Conservation (phyloP, 164 flowering plant genomes). For the Kingdonia uniflora region DNA sequence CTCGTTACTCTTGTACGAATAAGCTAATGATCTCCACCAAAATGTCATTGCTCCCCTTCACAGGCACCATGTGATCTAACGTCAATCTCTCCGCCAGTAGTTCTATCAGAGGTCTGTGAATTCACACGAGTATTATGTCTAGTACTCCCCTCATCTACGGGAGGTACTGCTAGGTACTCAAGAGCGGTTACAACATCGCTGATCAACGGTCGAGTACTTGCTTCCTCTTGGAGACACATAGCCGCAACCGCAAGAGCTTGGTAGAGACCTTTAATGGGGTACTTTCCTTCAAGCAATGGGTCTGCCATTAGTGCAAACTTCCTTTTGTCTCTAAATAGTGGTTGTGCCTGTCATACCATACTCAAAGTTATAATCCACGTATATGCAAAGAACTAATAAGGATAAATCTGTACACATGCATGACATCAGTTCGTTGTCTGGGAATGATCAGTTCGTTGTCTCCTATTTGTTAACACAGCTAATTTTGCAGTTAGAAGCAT, state of each 20-base stretch:
- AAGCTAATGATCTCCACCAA: too few relatives aligned
- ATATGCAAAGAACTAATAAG: not conserved
- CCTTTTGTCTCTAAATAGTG: conserved; percentile 61
- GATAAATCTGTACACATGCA: not conserved
- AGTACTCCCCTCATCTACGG: conserved; percentile 6
- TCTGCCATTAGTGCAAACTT: conserved; percentile 69
- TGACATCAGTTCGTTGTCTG: too few relatives aligned
- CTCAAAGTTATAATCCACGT: not conserved
- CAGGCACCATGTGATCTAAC: conserved; percentile 1
- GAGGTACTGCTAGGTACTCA: conserved; percentile 27
- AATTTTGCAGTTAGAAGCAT: too few relatives aligned
- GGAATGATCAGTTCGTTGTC: too few relatives aligned
- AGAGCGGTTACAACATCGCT: conserved; percentile 76
- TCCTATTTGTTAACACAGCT: too few relatives aligned
- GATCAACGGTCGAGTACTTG: conserved; percentile 57
- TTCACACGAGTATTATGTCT: not conserved
- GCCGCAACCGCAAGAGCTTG: conserved; percentile 91
- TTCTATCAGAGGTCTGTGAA: conserved; percentile 1
- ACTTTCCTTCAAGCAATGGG: conserved; percentile 55
- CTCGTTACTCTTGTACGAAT: too few relatives aligned
- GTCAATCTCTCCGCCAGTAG: not conserved
- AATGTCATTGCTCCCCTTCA: not conserved
- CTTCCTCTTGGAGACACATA: conserved; percentile 94
- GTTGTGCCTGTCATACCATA: conserved; percentile 45
- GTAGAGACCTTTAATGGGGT: conserved; percentile 54